Evolutionary conservation across 805 yeast genomes (phyloP).

Genomic region (Saturnispora ahearnii): DNA sequence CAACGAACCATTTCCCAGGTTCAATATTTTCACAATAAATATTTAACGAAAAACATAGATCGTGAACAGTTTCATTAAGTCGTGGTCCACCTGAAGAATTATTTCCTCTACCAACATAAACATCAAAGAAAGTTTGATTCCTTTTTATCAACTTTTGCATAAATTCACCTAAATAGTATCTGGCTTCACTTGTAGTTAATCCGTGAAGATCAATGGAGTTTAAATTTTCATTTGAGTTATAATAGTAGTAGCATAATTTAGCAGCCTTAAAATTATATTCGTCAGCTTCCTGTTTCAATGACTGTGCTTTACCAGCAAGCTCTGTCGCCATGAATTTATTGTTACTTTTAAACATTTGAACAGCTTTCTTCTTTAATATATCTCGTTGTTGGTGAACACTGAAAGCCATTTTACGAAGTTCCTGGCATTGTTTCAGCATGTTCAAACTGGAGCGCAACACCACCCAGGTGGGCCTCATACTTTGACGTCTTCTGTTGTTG

Average conservation of each 20-base stretch:
- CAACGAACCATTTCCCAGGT: conserved; percentile 3
- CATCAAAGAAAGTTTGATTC: conserved; percentile 3
- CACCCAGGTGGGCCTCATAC: background rate
- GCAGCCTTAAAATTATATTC: conserved; percentile 10
- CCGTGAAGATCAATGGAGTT: conserved; percentile 10
- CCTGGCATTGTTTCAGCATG: background rate
- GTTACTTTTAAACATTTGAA: background rate
- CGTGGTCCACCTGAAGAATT: conserved; percentile 1
- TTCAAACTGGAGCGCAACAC: background rate
- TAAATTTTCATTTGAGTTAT: conserved; percentile 6
- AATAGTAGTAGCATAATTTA: background rate
- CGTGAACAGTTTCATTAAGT: conserved; percentile 1
- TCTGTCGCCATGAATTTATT: conserved; percentile 6
- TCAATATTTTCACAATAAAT: conserved; percentile 2
- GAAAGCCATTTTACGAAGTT: background rate
- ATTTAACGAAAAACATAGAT: background rate
- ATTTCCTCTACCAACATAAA: conserved; percentile 11
- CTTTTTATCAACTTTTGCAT: conserved; percentile 6
- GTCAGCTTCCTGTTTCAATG: background rate
- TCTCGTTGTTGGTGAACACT: conserved; percentile 2
- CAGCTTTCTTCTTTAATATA: background rate
- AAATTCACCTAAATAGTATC: conserved; percentile 9
- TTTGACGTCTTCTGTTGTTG: background rate
- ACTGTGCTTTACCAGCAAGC: conserved; percentile 9
- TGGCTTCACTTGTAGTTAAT: conserved; percentile 6